Base-by-base conservation (phyloP, 1,284 basidiomycete species). In the Phellopilus nigrolimitatus region DNA sequence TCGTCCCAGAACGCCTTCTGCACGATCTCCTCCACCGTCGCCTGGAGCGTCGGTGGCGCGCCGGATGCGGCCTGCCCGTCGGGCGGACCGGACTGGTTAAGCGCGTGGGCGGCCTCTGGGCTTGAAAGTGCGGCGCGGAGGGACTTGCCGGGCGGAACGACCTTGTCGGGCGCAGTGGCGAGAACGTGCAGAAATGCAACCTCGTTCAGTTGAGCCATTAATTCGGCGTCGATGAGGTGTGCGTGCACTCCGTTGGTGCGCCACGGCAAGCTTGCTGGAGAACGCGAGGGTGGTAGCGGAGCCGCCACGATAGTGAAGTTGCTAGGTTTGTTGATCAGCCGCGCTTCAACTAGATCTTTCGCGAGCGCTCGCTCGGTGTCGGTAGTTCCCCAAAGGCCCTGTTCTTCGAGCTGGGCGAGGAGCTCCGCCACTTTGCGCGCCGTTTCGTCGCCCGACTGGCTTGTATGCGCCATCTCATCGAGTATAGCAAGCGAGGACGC, bases 1-100 rank as follows among this genome's bases (percentile, higher is more conserved):
- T 84, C 76, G 37, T 81, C 78, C 85, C 85, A 88, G 61, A 88
- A 88, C 4, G 80, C 83, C 40, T 66, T 68, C 61, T 82, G 79
- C 12, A 78, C 74, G 4, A 76, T 68, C 49, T 75, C 69, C 53
- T 75, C 74, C 4, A 88, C 79, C 54, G 70, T 72, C 30, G 71
- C 68, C 19, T 75, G 70, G 3, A 84, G 56, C 10, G 62, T 63
- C 4, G 69, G 61, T 25, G 61, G 42, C 10, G 25, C 28, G n/a
- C 17, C 36, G 25, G n/a, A n/a, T n/a, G n/a, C n/a, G n/a, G n/a
- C n/a, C n/a, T n/a, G n/a, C 25, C 21, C 45, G n/a, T 39, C 43
- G 21, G 52, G 39, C 30, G 41, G 19, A 41, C 40, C 60, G 12
- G 59, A 61, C n/a, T n/a, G n/a, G 28, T 58, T 39, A 22, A 58